Conservation (phyloP, 176 grass and related monocot genomes). For the Carex cristatella region DNA sequence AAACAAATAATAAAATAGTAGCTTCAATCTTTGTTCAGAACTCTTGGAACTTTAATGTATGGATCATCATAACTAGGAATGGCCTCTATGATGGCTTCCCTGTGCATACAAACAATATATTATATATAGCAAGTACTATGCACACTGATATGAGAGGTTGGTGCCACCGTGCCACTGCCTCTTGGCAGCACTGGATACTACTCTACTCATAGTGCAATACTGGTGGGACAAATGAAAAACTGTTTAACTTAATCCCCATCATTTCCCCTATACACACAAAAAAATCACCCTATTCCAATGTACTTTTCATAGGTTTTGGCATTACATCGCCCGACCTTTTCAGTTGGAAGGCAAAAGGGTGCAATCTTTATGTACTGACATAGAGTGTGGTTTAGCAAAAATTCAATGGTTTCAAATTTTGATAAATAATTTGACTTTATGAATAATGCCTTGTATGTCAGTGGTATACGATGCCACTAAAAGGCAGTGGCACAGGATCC, state of each 20-base stretch:
- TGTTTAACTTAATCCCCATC: background rate
- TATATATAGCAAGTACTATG: background rate
- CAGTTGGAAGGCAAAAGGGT: background rate
- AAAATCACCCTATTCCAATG: background rate
- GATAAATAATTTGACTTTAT: background rate
- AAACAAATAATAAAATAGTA: background rate
- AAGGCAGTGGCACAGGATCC: background rate
- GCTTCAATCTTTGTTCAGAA: slow-evolving; percentile 67
- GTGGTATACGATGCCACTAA: background rate
- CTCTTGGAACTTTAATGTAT: slow-evolving; percentile 84
- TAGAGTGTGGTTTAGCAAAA: background rate
- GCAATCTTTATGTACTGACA: background rate
- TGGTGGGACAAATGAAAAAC: background rate
- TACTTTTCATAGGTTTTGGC: background rate
- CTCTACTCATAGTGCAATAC: background rate
- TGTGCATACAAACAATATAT: slow-evolving; percentile 32
- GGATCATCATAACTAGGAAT: slow-evolving; percentile 68
- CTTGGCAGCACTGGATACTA: background rate
- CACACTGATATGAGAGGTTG: background rate
- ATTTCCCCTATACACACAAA: background rate
- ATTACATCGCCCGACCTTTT: background rate
- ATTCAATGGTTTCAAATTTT: background rate
- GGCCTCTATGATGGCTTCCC: slow-evolving; percentile 56
- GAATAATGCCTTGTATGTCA: background rate
- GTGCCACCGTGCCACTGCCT: background rate